Percentiles rank a stretch among this genome's conserved stretches.
Evolutionary conservation across 2,329 filamentous ascomycete genomes (phyloP).

Genomic region (Stachybotrys echinatus): DNA sequence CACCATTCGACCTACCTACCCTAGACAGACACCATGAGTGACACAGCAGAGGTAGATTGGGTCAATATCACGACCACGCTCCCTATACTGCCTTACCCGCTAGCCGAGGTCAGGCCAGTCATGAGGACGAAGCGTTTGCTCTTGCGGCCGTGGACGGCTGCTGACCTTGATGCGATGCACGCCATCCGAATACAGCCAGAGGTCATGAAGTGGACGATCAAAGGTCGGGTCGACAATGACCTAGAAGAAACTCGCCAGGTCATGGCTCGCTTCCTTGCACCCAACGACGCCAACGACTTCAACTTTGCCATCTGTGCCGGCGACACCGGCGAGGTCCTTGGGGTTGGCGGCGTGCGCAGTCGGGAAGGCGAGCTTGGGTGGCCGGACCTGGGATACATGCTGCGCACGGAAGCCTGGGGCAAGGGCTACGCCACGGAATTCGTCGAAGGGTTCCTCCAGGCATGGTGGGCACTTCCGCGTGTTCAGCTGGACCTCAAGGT

Average conservation of each 20-base stretch:
- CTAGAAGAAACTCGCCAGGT: conserved; percentile 35
- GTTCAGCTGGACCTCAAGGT: conserved; percentile 38
- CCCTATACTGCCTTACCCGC: conserved; percentile 36
- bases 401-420: conserved; percentile 48
- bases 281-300: conserved; percentile 45
- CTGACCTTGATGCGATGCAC: conserved; percentile 46
- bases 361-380: conserved; percentile 36
- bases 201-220: conserved; percentile 55
- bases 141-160: conserved; percentile 42
- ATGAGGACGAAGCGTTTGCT: conserved; percentile 49
- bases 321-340: conserved; percentile 45
- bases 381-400: conserved; percentile 56
- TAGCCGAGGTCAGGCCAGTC: conserved; percentile 27
- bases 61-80: conserved; percentile 43
- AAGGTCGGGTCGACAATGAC: conserved; percentile 36
- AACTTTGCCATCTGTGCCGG: conserved; percentile 48
- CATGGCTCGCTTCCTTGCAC: conserved; percentile 38
- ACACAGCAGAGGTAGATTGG: conserved; percentile 17
- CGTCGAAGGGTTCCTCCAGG: conserved; percentile 36
- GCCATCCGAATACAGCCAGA: conserved; percentile 51
- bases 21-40: conserved; percentile 10
- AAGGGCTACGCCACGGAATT: conserved; percentile 54
- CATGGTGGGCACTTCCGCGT: conserved; percentile 46
- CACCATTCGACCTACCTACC: neutral
- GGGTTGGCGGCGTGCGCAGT: conserved; percentile 39